Evolutionary conservation across 2,329 filamentous ascomycete genomes (phyloP), one percentile per base, ranked within the genome.

Genomic region (Ophiostoma ulmi): DNA sequence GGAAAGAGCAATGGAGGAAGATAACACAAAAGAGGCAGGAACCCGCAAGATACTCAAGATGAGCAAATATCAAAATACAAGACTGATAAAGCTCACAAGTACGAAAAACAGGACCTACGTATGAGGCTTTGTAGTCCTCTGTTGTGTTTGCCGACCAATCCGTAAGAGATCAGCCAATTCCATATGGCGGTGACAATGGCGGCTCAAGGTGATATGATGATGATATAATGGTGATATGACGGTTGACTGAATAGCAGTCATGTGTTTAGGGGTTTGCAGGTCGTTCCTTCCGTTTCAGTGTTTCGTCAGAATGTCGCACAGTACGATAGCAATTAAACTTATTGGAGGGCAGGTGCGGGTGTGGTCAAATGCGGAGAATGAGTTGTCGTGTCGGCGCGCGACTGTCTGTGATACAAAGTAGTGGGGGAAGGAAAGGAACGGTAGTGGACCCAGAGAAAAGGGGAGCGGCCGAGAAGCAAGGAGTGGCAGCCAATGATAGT

Each of bases 211-310:
- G 5, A 17, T 44, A 44, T 44, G 13, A 44, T 44, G 44, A 11
- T 20, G 17, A 48, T 48, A 48, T n/a, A 11, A 44, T 44, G 44
- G 44, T 20, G 17, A 48, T 48, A 48, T 39, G 38, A 39, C 38
- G 38, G 38, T 39, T 39, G 38, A 39, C 44, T 8, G 20, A 48
- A 20, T 20, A 48, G 20, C 17, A 48, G 44, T 48, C 44, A 48
- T 48, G 44, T 48, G 17, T 48, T 20, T 48, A 48, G 44, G 44
- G 41, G 41, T 44, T 44, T 44, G 41, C 41, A 44, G 41, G 41
- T 44, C 41, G 55, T 61, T 26, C 26, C 55, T 61, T 61, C 55
- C 55, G 55, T 61, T 22, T 61, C 22, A 31, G 22, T 61, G 55
- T 61, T 31, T 61, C 55, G 55, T 35, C 1, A 13, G 22, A 22